Base-by-base conservation (phyloP, 768 basidiomycete genomes). In the Rhodotorula babjevae region DNA sequence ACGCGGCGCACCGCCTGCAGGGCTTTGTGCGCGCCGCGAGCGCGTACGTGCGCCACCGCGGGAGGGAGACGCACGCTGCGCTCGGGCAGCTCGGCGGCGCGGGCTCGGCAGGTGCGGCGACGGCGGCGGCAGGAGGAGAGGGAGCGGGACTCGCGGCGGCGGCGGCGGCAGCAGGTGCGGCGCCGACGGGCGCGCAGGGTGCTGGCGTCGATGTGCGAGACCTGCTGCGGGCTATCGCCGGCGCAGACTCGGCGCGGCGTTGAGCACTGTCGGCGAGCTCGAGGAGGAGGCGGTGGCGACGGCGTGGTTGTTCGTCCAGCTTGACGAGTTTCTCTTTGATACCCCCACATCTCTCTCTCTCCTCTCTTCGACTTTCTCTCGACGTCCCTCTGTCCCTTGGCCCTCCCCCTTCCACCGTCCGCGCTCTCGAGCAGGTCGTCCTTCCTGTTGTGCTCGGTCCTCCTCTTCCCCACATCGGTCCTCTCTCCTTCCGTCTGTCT, bases 181-280 rank as follows among this genome's bases (percentile, higher is more conserved):
- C 57, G 4, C 18, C 23, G 21, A 46, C 33, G 2, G 27, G 7
- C 12, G 25, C 11, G 31, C 16, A 15, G 25, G 63, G 60, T n/a
- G n/a, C n/a, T n/a, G 57, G 36, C 25, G 44, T 73, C 52, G 72
- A 73, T 25, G 46, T 59, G 44, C 31, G 68, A 12, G 72, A 73
- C 7, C 42, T 73, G 53, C 33, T 73, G 46, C 58, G 72, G 25
- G 72, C 72, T 15, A 67, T 73, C 42, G 58, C 58, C 21, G 40
- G 36, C 58, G 40, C 58, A 2, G 58, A 59, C 25, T 21, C 56
- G 15, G 23, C 21, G 40, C 58, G 40, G 58, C 12, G 57, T 36
- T 36, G 36, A 36, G 36, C n/a, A n/a, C n/a, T n/a, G 36, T 36
- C 36, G 36, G 36, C 36, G 36, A 36, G 36, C 36, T n/a, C n/a